These are phyloP conservation scores for Reutealis trisperma DNA, from an alignment of 345 rosid genomes.

Conservation along the genomic window DNA sequence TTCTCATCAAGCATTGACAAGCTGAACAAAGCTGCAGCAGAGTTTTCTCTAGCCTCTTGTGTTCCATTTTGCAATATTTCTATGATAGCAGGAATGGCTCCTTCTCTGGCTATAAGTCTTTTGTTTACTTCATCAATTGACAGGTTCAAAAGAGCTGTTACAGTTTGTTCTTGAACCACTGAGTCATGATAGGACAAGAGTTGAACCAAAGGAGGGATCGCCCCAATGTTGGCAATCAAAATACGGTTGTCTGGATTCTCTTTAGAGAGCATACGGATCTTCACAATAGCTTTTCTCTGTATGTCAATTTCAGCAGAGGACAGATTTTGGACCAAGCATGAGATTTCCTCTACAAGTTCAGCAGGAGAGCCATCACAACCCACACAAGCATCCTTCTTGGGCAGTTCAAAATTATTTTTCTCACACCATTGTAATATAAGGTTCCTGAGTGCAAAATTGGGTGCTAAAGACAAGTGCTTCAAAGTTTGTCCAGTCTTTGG, in stretches of 20 bases:
- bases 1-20: slow-evolving; percentile 61
- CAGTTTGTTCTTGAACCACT: slow-evolving; percentile 60
- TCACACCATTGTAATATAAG: slow-evolving; percentile 64
- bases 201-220: slow-evolving; percentile 46
- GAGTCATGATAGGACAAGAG: slow-evolving; percentile 49
- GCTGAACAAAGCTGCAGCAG: slow-evolving; percentile 65
- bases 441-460: slow-evolving; percentile 59
- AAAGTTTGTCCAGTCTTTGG: slow-evolving; percentile 63
- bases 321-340: slow-evolving; percentile 40
- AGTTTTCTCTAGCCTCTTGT: slow-evolving; percentile 54
- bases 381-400: slow-evolving; percentile 34
- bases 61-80: slow-evolving; percentile 53
- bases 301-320: slow-evolving; percentile 32
- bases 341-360: slow-evolving; percentile 42
- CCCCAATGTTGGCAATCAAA: slow-evolving; percentile 54
- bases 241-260: slow-evolving; percentile 59
- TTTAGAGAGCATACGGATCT: slow-evolving; percentile 60
- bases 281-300: slow-evolving; percentile 39
- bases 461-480: slow-evolving; percentile 49
- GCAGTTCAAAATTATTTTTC: slow-evolving; percentile 47
- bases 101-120: slow-evolving; percentile 52
- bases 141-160: slow-evolving; percentile 62
- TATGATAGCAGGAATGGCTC: slow-evolving; percentile 55
- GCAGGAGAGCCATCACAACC: slow-evolving; percentile 30
- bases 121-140: slow-evolving; percentile 62